Conservation (phyloP, 352 stramenopile species). For the Pythium dissimile region DNA sequence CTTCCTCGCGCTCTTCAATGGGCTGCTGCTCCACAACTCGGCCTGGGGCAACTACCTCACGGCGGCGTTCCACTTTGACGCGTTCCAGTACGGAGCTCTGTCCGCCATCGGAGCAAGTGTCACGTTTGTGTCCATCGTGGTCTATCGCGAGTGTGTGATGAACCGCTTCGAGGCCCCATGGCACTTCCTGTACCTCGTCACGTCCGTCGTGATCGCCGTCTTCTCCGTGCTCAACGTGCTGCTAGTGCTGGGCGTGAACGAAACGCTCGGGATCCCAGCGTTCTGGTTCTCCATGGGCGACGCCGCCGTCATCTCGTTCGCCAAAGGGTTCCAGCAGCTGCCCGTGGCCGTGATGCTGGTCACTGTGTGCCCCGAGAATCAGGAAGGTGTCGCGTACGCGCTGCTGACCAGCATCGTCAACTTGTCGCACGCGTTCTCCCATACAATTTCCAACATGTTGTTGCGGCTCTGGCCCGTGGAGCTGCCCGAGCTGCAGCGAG, state of each 20-base stretch:
- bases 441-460: constrained; percentile 77
- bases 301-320: constrained; percentile 60
- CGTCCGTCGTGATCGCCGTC: constrained; percentile 43
- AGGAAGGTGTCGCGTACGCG: constrained; percentile 75
- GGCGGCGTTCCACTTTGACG: constrained; percentile 62
- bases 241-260: constrained; percentile 62
- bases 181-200: constrained; percentile 65
- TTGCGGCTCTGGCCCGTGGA: constrained; percentile 73
- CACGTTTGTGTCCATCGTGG: constrained; percentile 51
- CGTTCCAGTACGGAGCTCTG: constrained; percentile 76
- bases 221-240: constrained; percentile 76
- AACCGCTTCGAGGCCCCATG: constrained; percentile 38
- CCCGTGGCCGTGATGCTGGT: constrained; percentile 78
- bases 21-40: constrained; percentile 65
- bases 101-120: constrained; percentile 63
- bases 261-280: constrained; percentile 46
- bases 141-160: constrained; percentile 57
- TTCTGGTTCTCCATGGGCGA: constrained; percentile 83
- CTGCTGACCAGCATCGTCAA: constrained; percentile 78
- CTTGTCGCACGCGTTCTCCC: constrained; percentile 58
- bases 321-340: constrained; percentile 74
- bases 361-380: constrained; percentile 61
- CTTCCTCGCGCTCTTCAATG: constrained; percentile 66
- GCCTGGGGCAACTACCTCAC: constrained; percentile 81
- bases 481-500: constrained; percentile 45